phyloP scores from a whole-genome alignment of 1,284 basidiomycete genomes.

The Apiotrichum laibachii region DNA sequence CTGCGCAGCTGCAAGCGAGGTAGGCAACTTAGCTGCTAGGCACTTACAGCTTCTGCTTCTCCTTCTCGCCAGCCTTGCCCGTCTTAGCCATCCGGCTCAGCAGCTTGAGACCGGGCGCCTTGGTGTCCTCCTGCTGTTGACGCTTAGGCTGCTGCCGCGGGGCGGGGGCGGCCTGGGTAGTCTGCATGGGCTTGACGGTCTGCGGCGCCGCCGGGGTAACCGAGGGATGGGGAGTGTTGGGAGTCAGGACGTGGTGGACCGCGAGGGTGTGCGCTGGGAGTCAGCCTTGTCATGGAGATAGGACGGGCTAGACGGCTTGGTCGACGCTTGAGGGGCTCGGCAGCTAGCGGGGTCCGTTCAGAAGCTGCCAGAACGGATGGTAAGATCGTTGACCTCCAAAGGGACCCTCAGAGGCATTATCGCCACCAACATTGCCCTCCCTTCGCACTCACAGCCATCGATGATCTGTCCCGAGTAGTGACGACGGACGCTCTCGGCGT shows the following conservation, averaged over 20 bases:
- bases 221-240: slow-evolving; percentile 29
- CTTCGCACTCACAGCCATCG: slow-evolving; percentile 35
- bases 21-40: not conserved
- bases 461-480: slow-evolving; percentile 42
- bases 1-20: not conserved
- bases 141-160: slow-evolving; percentile 20
- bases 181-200: slow-evolving; percentile 10
- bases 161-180: not conserved
- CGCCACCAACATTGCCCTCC: too few relatives aligned
- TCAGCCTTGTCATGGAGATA: not conserved
- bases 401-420: too few relatives aligned
- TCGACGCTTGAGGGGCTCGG: too few relatives aligned
- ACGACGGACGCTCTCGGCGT: slow-evolving; percentile 39
- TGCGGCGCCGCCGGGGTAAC: slow-evolving; percentile 5
- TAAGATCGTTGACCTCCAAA: too few relatives aligned
- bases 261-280: slow-evolving; percentile 33
- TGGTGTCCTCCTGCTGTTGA: slow-evolving; percentile 29
- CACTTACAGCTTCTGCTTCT: slow-evolving; percentile 39
- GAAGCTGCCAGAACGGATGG: too few relatives aligned
- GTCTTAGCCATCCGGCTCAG: slow-evolving; percentile 33
- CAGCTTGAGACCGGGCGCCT: slow-evolving; percentile 38
- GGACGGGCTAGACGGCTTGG: not conserved
- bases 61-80: slow-evolving; percentile 27
- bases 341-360: too few relatives aligned
- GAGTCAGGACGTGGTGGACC: slow-evolving; percentile 42